Base-by-base conservation (phyloP, 306 rosid species). In the Amphicarpaea edgeworthii region DNA sequence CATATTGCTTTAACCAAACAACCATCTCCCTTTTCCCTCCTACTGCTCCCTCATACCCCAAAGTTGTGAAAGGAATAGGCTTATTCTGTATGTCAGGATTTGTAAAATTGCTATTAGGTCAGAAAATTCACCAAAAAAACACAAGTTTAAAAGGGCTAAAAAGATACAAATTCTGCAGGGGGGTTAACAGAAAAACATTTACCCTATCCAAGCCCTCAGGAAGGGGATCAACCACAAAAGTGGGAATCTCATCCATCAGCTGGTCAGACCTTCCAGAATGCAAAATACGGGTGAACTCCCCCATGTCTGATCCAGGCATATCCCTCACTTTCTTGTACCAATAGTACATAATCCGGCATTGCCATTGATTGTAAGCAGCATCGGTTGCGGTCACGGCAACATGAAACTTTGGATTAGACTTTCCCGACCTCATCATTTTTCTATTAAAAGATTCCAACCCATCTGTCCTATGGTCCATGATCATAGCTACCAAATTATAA, bases 361-460 rank as follows among this genome's bases (percentile, higher is more conserved):
- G 97, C 97, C 98, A 93, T 80, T 93, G 98, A 80, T 96, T 89
- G 21, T 93, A 91, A 79, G 91, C 83, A 80, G 97, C 84, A 90
- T 91, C 97, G 14, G 97, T 91, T n/a, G 98, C 91, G 6, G 98
- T 93, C 61, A 93, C 70, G 7, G 90, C 96, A 60, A 93, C 97
- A 70, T 93, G 98, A 63, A 43, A 93, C 43, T 91, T 91, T 5
- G 49, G 12, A 66, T 76, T 68, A 7, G 77, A 67, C 12, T 62
- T 63, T 54, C 8, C 77, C 19, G 81, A 63, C 11, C 73, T 71
- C 59, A 69, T 62, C 17, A 77, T 66, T 57, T 69, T 63, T n/a
- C 43, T 21, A 85, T 62, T 84, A 38, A 55, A 62, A 59, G 10
- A 61, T 46, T 80, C 88, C 65, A 73, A 65, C 50, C 81, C 80